Percentiles rank a stretch among this genome's conserved stretches.
Evolutionary conservation across 805 yeast genomes (phyloP).

Genomic region (Metschnikowia peoriensis): DNA sequence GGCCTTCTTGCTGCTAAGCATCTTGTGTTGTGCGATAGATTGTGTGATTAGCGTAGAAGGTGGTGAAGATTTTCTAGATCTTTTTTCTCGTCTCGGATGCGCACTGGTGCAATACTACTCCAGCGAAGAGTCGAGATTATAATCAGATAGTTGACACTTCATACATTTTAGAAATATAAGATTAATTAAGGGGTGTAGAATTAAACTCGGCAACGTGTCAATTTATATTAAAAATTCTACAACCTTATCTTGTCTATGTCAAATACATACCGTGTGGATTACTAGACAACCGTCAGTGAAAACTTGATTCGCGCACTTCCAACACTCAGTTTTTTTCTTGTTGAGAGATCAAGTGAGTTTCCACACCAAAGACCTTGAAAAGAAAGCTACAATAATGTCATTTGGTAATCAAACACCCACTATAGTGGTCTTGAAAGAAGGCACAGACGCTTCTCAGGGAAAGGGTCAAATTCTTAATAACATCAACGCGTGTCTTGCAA

Average conservation of each 20-base stretch:
- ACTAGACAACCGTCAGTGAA: neutral
- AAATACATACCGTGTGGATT: too few species aligned
- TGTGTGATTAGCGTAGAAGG: neutral
- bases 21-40: neutral
- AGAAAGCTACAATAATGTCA: constrained; percentile 50
- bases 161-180: too few species aligned
- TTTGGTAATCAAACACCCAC: constrained; percentile 95
- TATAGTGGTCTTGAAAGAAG: constrained; percentile 96
- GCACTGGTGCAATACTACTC: neutral
- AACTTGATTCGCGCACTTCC: constrained; percentile 13
- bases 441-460: constrained; percentile 97
- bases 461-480: constrained; percentile 92
- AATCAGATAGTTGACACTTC: too few species aligned
- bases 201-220: too few species aligned
- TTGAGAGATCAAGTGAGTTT: neutral
- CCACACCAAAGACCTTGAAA: neutral
- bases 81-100: constrained; percentile 2
- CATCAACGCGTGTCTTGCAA: constrained; percentile 95
- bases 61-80: neutral
- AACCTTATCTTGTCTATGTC: too few species aligned
- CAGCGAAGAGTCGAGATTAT: too few species aligned
- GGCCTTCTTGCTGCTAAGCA: constrained; percentile 1
- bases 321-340: constrained; percentile 4
- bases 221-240: too few species aligned
- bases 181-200: too few species aligned